Evolutionary conservation across 78 protist genomes (phyloP), one percentile per base, ranked within the genome.

Genomic region (Pigoraptor vietnamica): DNA sequence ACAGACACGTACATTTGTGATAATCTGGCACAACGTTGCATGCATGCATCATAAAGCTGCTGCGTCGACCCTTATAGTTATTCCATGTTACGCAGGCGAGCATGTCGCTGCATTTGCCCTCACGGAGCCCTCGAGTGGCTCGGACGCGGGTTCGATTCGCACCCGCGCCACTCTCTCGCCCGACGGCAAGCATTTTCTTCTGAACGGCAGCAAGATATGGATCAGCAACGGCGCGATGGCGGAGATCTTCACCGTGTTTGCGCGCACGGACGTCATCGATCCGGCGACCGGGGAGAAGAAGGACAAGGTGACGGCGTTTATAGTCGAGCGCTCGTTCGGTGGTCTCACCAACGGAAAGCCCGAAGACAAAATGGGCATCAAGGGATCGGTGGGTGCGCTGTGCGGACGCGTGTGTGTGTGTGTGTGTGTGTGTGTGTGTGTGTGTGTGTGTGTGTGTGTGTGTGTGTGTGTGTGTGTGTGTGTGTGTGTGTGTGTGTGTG

Each of bases 161-260:
- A 39, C 83, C 37, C 2, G 34, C 14, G 92, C 92, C n/a, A 36
- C n/a, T 0, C 92, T 91, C 25, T 19, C 35, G 29, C 1, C 0
- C 39, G 89, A 86, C 38, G 89, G 89, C 9, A 86, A 86, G 39
- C 40, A n/a, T 37, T 94, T 1, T 86, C n/a, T 92, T 24, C 81
- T 93, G 35, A 95, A 93, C 91, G 97, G 97, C 24, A 21, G 36
- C 92, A 95, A 95, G 56, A 37, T 34, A 6, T 91, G 92, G 92
- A 91, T 91, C 24, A 23, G 40, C 81, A 91, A 91, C 82, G 92
- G 92, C 23, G 92, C 89, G 37, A 21, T 0, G 55, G 92, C 92
- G n/a, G 83, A 91, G 40, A 34, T 91, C 24, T 35, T 91, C 37
- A 91, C 92, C 79, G 92, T 91, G 29, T 91, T 91, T 86, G 92